phyloP scores from a whole-genome alignment of 495 filamentous ascomycete species.

The Chaetomium fimeti region DNA sequence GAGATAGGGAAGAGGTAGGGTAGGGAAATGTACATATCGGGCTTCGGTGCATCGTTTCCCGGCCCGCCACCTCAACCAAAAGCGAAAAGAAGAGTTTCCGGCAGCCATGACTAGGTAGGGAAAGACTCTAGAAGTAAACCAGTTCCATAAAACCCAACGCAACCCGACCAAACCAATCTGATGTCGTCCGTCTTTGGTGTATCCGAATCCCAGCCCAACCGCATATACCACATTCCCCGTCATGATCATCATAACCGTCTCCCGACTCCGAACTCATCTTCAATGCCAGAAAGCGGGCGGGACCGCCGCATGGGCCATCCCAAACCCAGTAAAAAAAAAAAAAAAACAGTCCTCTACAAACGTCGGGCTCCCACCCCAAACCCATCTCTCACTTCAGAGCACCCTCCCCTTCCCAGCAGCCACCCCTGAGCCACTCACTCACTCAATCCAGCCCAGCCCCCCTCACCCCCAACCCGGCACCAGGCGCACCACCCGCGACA shows the following conservation, averaged over 20 bases:
- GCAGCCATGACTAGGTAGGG: not conserved
- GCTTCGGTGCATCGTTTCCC: no score
- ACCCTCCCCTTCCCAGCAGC: not conserved
- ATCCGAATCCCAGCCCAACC: not conserved
- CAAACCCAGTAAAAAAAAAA: not conserved
- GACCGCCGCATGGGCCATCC: not conserved
- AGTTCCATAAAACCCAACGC: not conserved
- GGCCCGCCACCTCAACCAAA: no score
- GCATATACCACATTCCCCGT: not conserved
- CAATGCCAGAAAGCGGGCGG: not conserved
- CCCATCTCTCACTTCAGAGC: not conserved
- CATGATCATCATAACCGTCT: not conserved
- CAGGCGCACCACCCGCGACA: conserved; percentile 17
- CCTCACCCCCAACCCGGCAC: conserved; percentile 1
- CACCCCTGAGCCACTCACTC: not conserved
- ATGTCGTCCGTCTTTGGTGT: not conserved
- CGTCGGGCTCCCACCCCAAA: not conserved
- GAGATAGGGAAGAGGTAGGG: no score
- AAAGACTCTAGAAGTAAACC: not conserved
- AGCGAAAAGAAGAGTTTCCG: not conserved
- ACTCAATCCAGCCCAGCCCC: not conserved
- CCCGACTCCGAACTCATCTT: not conserved
- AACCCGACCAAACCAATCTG: conserved; percentile 2
- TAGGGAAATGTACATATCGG: no score
- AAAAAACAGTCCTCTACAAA: not conserved